These are phyloP conservation scores for Diphasiastrum complanatum DNA, from an alignment of 83 land plant species.

Conservation along the genomic window DNA sequence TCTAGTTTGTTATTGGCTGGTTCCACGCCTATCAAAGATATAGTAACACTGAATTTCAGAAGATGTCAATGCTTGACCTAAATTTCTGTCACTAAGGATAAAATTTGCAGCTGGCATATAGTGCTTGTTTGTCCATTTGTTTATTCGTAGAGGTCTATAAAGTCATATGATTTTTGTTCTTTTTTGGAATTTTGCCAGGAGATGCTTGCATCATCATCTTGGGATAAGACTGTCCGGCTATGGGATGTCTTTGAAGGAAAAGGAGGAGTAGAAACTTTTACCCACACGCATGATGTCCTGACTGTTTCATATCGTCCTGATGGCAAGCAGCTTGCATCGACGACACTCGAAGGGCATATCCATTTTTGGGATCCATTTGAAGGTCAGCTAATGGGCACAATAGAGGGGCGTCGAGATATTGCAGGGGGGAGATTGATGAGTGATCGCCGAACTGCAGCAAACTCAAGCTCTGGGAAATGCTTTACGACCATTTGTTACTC, in stretches of 20 bases:
- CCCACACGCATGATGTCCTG: slow-evolving; percentile 88
- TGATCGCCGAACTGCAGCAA: slow-evolving; percentile 79
- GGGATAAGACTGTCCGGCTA: slow-evolving; percentile 87
- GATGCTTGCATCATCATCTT: slow-evolving; percentile 84
- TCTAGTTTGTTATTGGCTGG: too few species aligned
- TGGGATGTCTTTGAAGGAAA: slow-evolving; percentile 94
- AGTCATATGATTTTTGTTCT: neutral
- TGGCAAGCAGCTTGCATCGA: slow-evolving; percentile 85
- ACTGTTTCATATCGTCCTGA: slow-evolving; percentile 87
- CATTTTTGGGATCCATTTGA: slow-evolving; percentile 88
- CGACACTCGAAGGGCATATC: slow-evolving; percentile 87
- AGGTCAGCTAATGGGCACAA: slow-evolving; percentile 65
- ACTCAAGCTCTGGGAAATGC: slow-evolving; percentile 76
- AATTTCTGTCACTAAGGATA: too few species aligned
- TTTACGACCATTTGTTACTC: slow-evolving; percentile 81
- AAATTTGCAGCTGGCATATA: too few species aligned
- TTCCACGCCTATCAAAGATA: too few species aligned
- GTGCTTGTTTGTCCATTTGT: too few species aligned
- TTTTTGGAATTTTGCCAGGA: slow-evolving; percentile 32
- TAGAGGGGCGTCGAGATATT: slow-evolving; percentile 93
- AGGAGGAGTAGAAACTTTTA: slow-evolving; percentile 71
- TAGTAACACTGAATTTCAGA: too few species aligned
- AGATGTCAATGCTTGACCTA: too few species aligned
- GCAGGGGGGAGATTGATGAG: slow-evolving; percentile 90
- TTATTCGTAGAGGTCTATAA: too few species aligned